Evolutionary conservation across 2,329 filamentous ascomycete species (phyloP), one percentile per base, ranked within the genome.

Genomic region (Fusarium subtropicale): DNA sequence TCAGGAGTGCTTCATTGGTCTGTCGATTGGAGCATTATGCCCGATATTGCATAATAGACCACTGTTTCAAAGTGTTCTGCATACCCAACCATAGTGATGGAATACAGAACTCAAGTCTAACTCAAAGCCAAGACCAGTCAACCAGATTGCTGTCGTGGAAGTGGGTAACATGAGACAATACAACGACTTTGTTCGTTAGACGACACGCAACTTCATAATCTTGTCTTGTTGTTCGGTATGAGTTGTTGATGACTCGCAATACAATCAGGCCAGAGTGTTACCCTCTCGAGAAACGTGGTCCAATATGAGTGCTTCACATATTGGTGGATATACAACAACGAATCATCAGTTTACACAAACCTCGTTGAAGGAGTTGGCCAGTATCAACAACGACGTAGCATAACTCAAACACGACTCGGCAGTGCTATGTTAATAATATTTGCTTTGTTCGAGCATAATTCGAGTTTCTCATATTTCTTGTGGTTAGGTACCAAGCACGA

Each of bases 251-350:
- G 28, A 26, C 24, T 52, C 34, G 33, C 26, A 28, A 39, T 41
- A 52, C 34, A 41, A 52, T 52, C 48, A 39, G 34, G 48, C 34
- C 48, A 52, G 48, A 52, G 39, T 52, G 48, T 20, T 52, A 52
- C 34, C 48, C 48, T 52, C 48, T 30, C 22, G 5, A 22, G n/a
- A 52, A 52, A 52, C 48, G 48, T 52, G 48, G 48, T 26, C 48
- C 48, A 52, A 52, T 52, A 52, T 52, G 34, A 52, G 34, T 16
- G 24, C 48, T 52, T 51, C 24, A 28, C 24, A 51, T 13, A 52
- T 28, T 39, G 24, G 48, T 52, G 48, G 48, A 52, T 52, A 41
- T 39, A 39, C 24, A 39, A 41, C 34, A 52, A n/a, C 48, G 34
- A 36, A 52, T 41, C 48, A 52, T 22, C 16, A 52, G 10, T n/a